Conservation (phyloP, 352 stramenopile genomes). For the Phytophthora aleatoria region DNA sequence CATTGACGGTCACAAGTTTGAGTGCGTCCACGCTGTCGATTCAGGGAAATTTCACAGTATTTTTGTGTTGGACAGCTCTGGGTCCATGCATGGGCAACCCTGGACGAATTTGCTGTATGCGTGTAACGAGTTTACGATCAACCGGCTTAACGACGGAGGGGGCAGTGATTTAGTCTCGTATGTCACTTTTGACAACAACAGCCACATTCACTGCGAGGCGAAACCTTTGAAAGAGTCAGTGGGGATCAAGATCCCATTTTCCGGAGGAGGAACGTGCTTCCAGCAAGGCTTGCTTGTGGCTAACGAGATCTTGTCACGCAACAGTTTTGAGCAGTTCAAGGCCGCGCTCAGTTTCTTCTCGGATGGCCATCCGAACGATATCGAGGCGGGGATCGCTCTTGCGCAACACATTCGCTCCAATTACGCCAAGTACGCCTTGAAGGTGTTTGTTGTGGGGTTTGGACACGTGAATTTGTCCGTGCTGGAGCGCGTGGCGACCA, state of each 20-base stretch:
- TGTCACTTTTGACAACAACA: background rate
- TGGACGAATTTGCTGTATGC: background rate
- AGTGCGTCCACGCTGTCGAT: conserved; percentile 31
- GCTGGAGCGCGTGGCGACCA: background rate
- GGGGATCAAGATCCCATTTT: background rate
- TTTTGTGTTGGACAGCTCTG: conserved; percentile 46
- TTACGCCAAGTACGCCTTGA: background rate
- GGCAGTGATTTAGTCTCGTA: background rate
- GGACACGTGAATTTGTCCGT: background rate
- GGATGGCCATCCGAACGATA: background rate
- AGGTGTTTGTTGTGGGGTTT: background rate
- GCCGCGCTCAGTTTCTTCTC: background rate
- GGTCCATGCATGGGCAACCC: conserved; percentile 37
- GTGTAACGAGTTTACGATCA: background rate
- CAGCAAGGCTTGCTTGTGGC: background rate
- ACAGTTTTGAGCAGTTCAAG: background rate
- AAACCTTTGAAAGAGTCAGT: background rate
- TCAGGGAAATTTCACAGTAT: conserved; percentile 36
- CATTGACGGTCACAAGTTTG: conserved; percentile 38
- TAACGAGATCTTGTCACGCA: background rate
- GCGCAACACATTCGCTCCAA: background rate
- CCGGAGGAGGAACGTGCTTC: background rate
- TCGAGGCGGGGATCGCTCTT: background rate
- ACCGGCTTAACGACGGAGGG: background rate
- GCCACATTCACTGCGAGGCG: background rate